Evolutionary conservation across 169 alveolate genomes (phyloP).

Genomic region (Condylostoma magnum): DNA sequence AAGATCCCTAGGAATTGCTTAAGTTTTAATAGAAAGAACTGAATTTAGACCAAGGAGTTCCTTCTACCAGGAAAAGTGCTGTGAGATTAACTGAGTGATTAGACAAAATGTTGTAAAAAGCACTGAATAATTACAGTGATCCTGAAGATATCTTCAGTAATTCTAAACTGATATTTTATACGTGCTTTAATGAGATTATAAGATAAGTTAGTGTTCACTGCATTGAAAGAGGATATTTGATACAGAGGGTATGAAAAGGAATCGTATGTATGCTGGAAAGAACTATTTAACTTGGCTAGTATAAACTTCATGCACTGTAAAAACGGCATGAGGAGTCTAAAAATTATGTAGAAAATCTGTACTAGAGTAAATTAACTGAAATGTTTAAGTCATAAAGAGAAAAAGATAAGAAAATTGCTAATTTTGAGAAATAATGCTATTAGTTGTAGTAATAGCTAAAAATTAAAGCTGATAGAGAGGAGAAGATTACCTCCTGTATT

Average conservation of each 20-base stretch:
- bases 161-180: not conserved
- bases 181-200: not conserved
- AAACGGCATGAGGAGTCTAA: not conserved
- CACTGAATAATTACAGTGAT: not conserved
- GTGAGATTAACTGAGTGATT: not conserved
- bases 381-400: not conserved
- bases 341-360: not conserved
- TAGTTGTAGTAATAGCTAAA: not conserved
- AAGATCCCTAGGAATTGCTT: no score
- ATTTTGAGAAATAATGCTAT: not conserved
- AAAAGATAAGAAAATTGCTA: not conserved
- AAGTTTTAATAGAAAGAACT: no score
- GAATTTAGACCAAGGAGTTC: not conserved
- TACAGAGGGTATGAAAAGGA: not conserved
- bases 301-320: not conserved
- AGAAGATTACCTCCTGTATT: not conserved
- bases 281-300: not conserved
- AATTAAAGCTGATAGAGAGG: not conserved
- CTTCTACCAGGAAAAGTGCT: not conserved
- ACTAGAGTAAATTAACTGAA: not conserved
- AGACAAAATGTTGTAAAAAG: not conserved
- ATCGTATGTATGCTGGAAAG: not conserved
- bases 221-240: constrained; percentile 8
- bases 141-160: not conserved
- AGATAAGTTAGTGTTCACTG: constrained; percentile 11